Evolutionary conservation across 768 basidiomycete species (phyloP), one percentile per base, ranked within the genome.

Genomic region (Boletus vinaceobasis): DNA sequence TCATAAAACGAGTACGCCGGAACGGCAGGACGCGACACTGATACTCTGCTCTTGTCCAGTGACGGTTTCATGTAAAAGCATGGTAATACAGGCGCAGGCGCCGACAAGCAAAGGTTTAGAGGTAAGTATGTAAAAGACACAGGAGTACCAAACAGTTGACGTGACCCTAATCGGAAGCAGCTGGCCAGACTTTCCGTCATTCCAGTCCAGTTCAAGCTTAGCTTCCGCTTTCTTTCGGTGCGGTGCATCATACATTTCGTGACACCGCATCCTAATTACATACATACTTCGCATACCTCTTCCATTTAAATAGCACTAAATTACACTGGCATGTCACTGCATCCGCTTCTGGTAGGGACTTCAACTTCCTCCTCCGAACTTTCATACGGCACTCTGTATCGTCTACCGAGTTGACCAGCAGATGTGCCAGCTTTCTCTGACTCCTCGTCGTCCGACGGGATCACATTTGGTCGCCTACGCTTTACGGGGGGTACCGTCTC

Each of bases 21-120:
- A 39, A 39, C 21, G 7, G n/a, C 7, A 19, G 49, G 14, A 35
- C 50, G 23, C 17, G 61, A 52, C 21, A 37, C 31, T 15, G 61
- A 63, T 29, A 36, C 39, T 40, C 55, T 59, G 40, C 50, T 49
- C 56, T 53, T 63, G 42, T 60, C 61, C 46, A 55, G 61, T 64
- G 62, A 60, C 26, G 42, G 52, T 50, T 63, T 64, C 62, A 63
- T 63, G 58, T 15, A 50, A 48, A 39, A 37, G 50, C 60, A 52
- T 55, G 39, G 42, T 35, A 47, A 47, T n/a, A 17, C 47, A 32
- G 27, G 50, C 6, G 43, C 42, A 29, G 23, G 52, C 5, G 43
- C 44, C 37, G 23, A 49, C 52, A 50, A 17, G 37, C 19, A 31
- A 35, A 42, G 38, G 19, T 35, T 44, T 39, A 21, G 40, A 53